phyloP scores from a whole-genome alignment of 352 stramenopile genomes.

The Phytophthora niederhauseri region DNA sequence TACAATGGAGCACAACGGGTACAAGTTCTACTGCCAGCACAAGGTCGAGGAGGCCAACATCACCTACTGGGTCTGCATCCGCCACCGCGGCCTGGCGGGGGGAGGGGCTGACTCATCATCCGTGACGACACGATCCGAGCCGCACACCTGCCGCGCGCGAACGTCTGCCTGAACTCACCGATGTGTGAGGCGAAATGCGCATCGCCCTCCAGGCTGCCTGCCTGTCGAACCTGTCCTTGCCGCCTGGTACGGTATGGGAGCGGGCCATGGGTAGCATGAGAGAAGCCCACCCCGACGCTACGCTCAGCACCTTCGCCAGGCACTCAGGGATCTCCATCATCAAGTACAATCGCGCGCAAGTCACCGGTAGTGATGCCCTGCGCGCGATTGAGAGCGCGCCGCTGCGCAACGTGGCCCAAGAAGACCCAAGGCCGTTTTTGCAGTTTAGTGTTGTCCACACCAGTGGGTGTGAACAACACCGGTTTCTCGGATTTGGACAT shows the following conservation, averaged over 20 bases:
- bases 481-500: neutral
- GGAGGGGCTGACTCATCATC: too few relatives aligned
- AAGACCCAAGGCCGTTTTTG: neutral
- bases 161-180: conserved; percentile 2
- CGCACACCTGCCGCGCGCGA: conserved; percentile 1
- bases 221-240: neutral
- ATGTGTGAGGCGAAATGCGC: conserved; percentile 6
- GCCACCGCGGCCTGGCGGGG: neutral
- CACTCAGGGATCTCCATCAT: neutral
- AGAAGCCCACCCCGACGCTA: neutral
- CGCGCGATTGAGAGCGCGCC: neutral
- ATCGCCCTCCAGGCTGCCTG: conserved; percentile 6
- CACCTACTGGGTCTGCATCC: conserved; percentile 6
- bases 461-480: neutral
- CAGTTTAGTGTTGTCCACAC: neutral
- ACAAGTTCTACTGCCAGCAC: conserved; percentile 14
- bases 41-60: conserved; percentile 6
- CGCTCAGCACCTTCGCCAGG: neutral
- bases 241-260: neutral
- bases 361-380: neutral
- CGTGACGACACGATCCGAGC: neutral
- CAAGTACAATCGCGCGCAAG: neutral
- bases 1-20: conserved; percentile 15
- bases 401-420: neutral
- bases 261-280: neutral